A percentile compares a stretch with the other conserved stretches of the same genome.
These are phyloP conservation scores for Hydrangea macrophylla DNA, from an alignment of 148 eudicot genomes.

Conservation along the genomic window DNA sequence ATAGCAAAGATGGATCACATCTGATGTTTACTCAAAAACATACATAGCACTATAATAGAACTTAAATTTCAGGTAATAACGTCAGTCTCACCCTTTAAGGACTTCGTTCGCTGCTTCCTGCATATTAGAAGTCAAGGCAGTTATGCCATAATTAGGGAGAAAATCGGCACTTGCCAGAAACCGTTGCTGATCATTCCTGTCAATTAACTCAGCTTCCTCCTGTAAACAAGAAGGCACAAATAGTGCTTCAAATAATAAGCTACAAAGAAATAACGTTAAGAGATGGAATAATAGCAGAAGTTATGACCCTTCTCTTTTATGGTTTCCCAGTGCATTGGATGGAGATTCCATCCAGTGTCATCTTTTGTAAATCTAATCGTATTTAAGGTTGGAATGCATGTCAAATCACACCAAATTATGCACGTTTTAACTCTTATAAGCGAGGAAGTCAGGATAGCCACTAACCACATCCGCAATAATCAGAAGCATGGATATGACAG, in stretches of 20 bases:
- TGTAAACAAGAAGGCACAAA: constrained; percentile 20
- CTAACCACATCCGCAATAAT: too few species aligned
- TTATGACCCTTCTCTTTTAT: background rate
- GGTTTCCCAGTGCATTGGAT: background rate
- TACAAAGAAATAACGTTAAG: background rate
- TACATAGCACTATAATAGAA: too few species aligned
- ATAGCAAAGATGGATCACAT: too few species aligned
- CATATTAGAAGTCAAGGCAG: constrained; percentile 49
- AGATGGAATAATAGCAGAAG: too few species aligned
- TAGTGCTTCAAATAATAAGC: background rate
- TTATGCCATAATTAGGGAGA: constrained; percentile 61
- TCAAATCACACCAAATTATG: too few species aligned
- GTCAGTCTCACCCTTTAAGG: constrained; percentile 52
- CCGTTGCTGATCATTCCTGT: constrained; percentile 68
- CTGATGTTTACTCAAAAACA: too few species aligned
- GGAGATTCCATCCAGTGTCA: too few species aligned
- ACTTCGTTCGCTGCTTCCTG: constrained; percentile 74
- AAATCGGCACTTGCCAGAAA: constrained; percentile 79
- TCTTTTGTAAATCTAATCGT: too few species aligned
- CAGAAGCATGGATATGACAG: too few species aligned
- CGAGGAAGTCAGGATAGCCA: too few species aligned
- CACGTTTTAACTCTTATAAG: too few species aligned
- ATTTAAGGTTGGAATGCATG: too few species aligned
- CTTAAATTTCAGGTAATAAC: background rate
- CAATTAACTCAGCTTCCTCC: constrained; percentile 79